A percentile compares a stretch with the other conserved stretches of the same genome.
phyloP scores from a whole-genome alignment of 2,329 filamentous ascomycete genomes.

The Scopulariopsis brevicaulis region DNA sequence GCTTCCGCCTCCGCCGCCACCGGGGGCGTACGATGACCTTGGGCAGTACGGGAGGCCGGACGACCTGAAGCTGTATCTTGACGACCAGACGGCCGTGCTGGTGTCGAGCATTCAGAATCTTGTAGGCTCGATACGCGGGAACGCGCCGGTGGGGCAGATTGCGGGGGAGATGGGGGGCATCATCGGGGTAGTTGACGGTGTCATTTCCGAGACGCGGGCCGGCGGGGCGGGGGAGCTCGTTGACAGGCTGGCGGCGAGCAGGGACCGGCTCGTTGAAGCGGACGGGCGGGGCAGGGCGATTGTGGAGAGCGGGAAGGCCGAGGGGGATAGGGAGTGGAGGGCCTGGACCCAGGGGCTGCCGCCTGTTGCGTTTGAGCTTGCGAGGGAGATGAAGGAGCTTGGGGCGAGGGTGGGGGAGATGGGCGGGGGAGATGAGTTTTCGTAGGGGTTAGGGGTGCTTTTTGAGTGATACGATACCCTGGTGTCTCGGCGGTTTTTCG shows the following conservation, averaged over 20 bases:
- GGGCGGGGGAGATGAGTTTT: conserved; percentile 31
- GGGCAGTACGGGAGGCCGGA: conserved; percentile 26
- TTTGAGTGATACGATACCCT: too few relatives aligned
- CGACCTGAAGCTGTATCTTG: conserved; percentile 60
- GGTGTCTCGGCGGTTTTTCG: too few relatives aligned
- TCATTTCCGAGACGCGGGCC: conserved; percentile 53
- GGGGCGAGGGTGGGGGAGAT: conserved; percentile 29
- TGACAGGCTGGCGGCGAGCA: conserved; percentile 48
- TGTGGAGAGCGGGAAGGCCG: conserved; percentile 32
- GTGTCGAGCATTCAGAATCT: conserved; percentile 76
- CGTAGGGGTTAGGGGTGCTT: conserved; percentile 16
- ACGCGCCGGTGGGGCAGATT: conserved; percentile 52
- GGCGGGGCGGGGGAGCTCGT: conserved; percentile 40
- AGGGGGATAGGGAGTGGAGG: conserved; percentile 44
- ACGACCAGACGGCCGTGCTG: conserved; percentile 70
- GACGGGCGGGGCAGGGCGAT: conserved; percentile 50
- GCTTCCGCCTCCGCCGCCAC: conserved; percentile 22
- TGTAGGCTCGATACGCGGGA: conserved; percentile 58
- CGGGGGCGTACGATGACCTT: conserved; percentile 21
- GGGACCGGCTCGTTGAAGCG: conserved; percentile 53
- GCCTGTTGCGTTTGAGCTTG: conserved; percentile 79
- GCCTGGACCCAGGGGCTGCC: conserved; percentile 62
- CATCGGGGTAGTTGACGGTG: conserved; percentile 56
- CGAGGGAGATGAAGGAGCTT: conserved; percentile 69
- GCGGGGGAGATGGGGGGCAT: conserved; percentile 62